phyloP scores from a whole-genome alignment of 2,329 filamentous ascomycete genomes.

The Ceratocystiopsis sp. region DNA sequence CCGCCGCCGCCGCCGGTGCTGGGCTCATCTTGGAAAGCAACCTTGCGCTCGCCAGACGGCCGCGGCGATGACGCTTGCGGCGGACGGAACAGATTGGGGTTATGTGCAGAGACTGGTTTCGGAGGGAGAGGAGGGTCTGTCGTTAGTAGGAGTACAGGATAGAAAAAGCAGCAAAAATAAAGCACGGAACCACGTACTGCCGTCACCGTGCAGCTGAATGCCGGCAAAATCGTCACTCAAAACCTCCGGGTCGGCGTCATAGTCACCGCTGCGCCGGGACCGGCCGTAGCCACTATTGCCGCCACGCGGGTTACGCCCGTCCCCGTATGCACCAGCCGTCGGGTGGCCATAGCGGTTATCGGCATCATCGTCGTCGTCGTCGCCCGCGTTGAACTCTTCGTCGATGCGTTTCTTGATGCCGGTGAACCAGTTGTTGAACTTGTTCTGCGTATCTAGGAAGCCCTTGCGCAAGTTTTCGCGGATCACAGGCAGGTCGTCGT shows the following conservation, averaged over 20 bases:
- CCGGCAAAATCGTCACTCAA: constrained; percentile 76
- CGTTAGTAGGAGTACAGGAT: constrained; percentile 10
- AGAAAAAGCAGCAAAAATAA: not conserved
- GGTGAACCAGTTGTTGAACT: constrained; percentile 84
- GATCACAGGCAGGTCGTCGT: constrained; percentile 89
- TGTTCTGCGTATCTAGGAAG: constrained; percentile 83
- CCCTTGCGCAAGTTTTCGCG: constrained; percentile 86
- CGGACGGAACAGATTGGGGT: constrained; percentile 67
- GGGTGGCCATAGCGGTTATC: constrained; percentile 6
- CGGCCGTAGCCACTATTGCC: constrained; percentile 22
- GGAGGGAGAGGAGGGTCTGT: constrained; percentile 31
- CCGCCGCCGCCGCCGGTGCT: constrained; percentile 61
- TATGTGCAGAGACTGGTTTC: constrained; percentile 22
- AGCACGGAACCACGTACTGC: constrained; percentile 30
- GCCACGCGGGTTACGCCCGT: constrained; percentile 21
- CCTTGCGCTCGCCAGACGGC: constrained; percentile 30
- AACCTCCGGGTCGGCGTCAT: constrained; percentile 86
- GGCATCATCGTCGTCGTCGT: constrained; percentile 29
- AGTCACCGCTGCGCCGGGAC: constrained; percentile 62
- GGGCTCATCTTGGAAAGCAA: constrained; percentile 40
- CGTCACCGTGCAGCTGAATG: constrained; percentile 45
- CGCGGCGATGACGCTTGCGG: constrained; percentile 34
- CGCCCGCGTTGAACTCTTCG: constrained; percentile 63
- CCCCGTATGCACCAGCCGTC: constrained; percentile 33
- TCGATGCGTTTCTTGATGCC: constrained; percentile 87